Conservation (phyloP, 108 stramenopile species). For the Schizochytrium sp. region DNA sequence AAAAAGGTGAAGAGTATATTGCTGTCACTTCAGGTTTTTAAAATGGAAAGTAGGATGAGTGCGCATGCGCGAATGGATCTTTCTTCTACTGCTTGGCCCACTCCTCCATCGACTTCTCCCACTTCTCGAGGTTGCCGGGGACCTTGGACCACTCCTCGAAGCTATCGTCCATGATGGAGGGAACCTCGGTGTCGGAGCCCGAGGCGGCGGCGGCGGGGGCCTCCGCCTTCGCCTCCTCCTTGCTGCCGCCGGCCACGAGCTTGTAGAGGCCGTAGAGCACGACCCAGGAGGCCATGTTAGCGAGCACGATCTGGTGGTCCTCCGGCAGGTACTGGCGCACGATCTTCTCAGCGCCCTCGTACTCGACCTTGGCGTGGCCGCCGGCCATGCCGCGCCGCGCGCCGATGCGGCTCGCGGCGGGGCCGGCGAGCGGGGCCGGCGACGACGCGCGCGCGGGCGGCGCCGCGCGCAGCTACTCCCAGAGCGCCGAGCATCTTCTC, state of each 20-base stretch:
- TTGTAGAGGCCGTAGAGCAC: neutral
- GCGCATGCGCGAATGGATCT: neutral
- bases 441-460: neutral
- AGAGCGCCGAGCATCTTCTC: neutral
- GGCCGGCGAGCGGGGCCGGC: neutral
- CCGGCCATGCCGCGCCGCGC: neutral
- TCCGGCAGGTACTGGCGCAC: constrained; percentile 9
- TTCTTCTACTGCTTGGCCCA: neutral
- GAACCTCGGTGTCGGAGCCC: neutral
- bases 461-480: neutral
- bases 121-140: constrained; percentile 4
- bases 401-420: neutral
- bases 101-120: constrained; percentile 12
- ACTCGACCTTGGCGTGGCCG: constrained; percentile 9
- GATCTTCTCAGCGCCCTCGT: neutral
- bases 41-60: neutral
- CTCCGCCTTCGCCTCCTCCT: neutral
- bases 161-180: neutral
- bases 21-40: neutral
- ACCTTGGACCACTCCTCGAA: constrained; percentile 17
- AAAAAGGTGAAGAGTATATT: neutral
- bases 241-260: neutral
- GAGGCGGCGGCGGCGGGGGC: neutral
- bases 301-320: constrained; percentile 8
- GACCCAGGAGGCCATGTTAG: neutral